Base-by-base conservation (phyloP, 2,329 filamentous ascomycete species). In the Lachnellula occidentalis region DNA sequence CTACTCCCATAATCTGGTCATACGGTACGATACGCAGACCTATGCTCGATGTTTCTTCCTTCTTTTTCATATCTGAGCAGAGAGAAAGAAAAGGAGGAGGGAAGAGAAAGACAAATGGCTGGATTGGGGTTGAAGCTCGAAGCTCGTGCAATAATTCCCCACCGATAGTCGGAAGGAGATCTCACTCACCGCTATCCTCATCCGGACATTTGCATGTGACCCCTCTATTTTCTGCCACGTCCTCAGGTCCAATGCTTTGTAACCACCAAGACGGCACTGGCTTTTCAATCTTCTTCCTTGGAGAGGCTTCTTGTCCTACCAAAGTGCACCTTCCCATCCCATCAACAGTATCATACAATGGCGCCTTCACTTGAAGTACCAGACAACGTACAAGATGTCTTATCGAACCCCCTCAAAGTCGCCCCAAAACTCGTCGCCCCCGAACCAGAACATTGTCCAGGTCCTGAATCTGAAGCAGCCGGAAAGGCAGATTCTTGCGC, bases 391-490 rank as follows among this genome's bases (percentile, higher is more conserved):
- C 78, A 85, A 58, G 85, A 90, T 55, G 86, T 91, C 59, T 76
- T 95, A 62, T 76, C 83, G 62, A 86, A 89, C 67, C 87, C 89
- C 7, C 77, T 92, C 54, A 91, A 91, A 71, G 77, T 82, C 53
- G 86, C 88, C 50, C 91, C 92, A 1, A 80, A 90, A 60, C 87
- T 99, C 51, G 88, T 97, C 60, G 94, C 94, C 19, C 92, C 94
- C 41, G 92, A 97, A 69, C 92, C 92, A 75, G 91, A 97, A 73
- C 92, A 97, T 76, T 99, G 94, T 68, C 92, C 92, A 3, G 94
- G 94, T 0, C 94, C 90, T 4, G 88, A 92, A 68, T 90, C 87
- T 14, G 78, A 90, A 61, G 74, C 81, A 62, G 85, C 85, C 53
- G 85, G 85, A 58, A 78, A 78, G 56, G 82, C 82, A 50, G 92